Evolutionary conservation across 192 early-diverging fungal species (phyloP).

Genomic region (Backusella liffmaniae): DNA sequence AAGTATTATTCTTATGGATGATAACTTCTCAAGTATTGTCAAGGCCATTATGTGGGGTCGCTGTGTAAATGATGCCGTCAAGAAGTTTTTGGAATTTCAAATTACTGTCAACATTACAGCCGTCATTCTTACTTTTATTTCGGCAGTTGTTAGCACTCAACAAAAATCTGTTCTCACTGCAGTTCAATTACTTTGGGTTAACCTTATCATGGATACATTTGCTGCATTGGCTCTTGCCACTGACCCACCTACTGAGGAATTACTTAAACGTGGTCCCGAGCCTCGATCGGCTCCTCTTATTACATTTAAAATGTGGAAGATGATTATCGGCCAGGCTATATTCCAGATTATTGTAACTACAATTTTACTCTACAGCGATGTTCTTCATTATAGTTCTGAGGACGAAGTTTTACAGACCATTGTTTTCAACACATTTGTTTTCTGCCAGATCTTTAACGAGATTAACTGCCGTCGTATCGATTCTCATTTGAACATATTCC

Average conservation of each 20-base stretch:
- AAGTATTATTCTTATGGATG: slow-evolving; percentile 96
- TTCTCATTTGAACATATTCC: slow-evolving; percentile 86
- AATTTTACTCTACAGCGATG: slow-evolving; percentile 68
- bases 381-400: slow-evolving; percentile 49
- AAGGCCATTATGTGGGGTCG: slow-evolving; percentile 98
- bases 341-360: slow-evolving; percentile 86
- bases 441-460: slow-evolving; percentile 88
- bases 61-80: slow-evolving; percentile 93
- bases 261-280: slow-evolving; percentile 87
- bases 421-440: slow-evolving; percentile 93
- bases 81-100: slow-evolving; percentile 99
- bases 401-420: slow-evolving; percentile 61
- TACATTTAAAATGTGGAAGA: slow-evolving; percentile 91
- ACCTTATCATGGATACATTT: slow-evolving; percentile 99
- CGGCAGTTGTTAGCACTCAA: slow-evolving; percentile 58
- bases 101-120: slow-evolving; percentile 96
- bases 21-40: slow-evolving; percentile 97
- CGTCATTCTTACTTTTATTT: slow-evolving; percentile 77
- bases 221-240: slow-evolving; percentile 97
- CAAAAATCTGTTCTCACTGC: slow-evolving; percentile 90
- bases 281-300: slow-evolving; percentile 81
- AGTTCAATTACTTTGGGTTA: slow-evolving; percentile 97
- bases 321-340: slow-evolving; percentile 89
- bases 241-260: slow-evolving; percentile 82
- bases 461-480: slow-evolving; percentile 82